These are phyloP conservation scores for Mrakia hoshinonis DNA, from an alignment of 768 basidiomycete species.

Conservation along the genomic window DNA sequence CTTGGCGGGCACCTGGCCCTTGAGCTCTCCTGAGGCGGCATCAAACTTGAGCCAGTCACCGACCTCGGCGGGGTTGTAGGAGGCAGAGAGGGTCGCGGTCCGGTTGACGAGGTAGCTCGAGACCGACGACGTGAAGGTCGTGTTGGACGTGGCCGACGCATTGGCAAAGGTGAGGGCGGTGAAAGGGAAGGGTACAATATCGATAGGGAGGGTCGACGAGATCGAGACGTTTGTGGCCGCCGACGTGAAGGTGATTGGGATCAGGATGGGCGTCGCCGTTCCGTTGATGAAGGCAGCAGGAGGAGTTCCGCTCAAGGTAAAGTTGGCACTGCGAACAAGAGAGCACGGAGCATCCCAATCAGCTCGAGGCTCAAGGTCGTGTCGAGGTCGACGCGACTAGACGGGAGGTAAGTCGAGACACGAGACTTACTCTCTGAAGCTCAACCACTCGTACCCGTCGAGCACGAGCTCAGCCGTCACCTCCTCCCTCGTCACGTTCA, in stretches of 20 bases:
- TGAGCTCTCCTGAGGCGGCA: neutral
- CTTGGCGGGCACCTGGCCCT: neutral
- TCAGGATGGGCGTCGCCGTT: neutral
- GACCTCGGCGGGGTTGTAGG: constrained; percentile 8
- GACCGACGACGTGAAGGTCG: constrained; percentile 7
- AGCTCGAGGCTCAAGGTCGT: neutral
- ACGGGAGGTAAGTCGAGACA: neutral
- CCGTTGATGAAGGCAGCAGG: constrained; percentile 12
- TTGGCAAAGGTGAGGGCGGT: constrained; percentile 14
- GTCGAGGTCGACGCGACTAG: neutral
- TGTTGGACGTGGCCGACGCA: constrained; percentile 14
- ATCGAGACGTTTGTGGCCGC: neutral
- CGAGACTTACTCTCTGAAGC: constrained; percentile 17
- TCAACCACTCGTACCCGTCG: constrained; percentile 14
- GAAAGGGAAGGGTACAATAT: constrained; percentile 27
- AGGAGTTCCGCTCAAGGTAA: constrained; percentile 12
- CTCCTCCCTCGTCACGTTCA: neutral
- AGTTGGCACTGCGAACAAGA: constrained; percentile 5
- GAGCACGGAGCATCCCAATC: neutral
- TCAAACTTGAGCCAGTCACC: constrained; percentile 21
- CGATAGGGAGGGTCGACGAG: constrained; percentile 16
- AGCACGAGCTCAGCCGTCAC: neutral
- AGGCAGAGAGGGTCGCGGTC: constrained; percentile 6
- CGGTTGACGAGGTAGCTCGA: constrained; percentile 11
- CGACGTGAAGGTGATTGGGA: constrained; percentile 17